These are phyloP conservation scores for Striga hermonthica DNA, from an alignment of 305 asterid species.

Conservation along the genomic window DNA sequence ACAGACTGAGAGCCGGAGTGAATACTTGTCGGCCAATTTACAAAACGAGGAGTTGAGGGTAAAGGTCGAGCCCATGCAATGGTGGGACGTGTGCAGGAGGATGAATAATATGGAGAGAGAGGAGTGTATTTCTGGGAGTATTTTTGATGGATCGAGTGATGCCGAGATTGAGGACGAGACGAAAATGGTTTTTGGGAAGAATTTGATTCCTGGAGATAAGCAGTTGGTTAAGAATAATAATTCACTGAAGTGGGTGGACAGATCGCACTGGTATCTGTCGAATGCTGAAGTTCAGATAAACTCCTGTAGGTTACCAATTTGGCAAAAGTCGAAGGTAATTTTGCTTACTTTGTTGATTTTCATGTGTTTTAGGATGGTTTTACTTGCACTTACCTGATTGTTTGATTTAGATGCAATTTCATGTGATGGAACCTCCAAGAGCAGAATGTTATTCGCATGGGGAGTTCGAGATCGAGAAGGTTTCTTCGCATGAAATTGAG, in stretches of 20 bases:
- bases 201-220: conserved; percentile 42
- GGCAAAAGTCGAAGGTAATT: conserved; percentile 75
- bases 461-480: conserved; percentile 76
- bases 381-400: conserved; percentile 26
- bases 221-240: conserved; percentile 41
- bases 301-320: conserved; percentile 70
- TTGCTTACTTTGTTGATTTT: conserved; percentile 1
- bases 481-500: conserved; percentile 71
- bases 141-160: conserved; percentile 49
- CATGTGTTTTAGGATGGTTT: conserved; percentile 27
- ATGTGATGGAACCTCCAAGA: conserved; percentile 54
- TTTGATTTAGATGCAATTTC: conserved; percentile 67
- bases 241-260: conserved; percentile 49
- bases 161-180: conserved; percentile 44
- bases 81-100: conserved; percentile 99
- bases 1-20: conserved; percentile 49
- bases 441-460: conserved; percentile 47
- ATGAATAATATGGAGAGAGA: conserved; percentile 89
- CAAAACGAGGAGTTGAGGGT: conserved; percentile 77
- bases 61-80: conserved; percentile 78
- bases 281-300: conserved; percentile 95
- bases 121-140: conserved; percentile 60
- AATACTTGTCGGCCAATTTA: conserved; percentile 43
- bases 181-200: conserved; percentile 41
- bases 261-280: conserved; percentile 75